A percentile compares a stretch with the other conserved stretches of the same genome.
Conservation (phyloP, 306 rosid genomes). For the Purshia tridentata region DNA sequence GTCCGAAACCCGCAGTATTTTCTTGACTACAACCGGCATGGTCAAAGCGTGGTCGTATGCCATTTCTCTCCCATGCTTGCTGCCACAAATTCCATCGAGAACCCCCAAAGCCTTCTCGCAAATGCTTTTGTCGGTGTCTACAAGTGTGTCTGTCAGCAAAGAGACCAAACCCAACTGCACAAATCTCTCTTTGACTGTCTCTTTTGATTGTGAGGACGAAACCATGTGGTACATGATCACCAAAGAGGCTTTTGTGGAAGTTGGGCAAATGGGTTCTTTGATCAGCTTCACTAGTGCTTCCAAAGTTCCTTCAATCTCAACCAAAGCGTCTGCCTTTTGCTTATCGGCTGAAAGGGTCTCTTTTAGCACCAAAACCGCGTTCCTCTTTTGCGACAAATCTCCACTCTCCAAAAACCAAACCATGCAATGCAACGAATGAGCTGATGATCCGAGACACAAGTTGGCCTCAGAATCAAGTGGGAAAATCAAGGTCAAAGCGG, state of each 20-base stretch:
- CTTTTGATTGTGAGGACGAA: background rate
- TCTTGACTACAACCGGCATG: slow-evolving; percentile 42
- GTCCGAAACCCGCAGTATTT: slow-evolving; percentile 40
- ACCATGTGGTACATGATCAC: slow-evolving; percentile 30
- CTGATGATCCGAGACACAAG: slow-evolving; percentile 29
- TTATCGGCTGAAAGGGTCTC: slow-evolving; percentile 30
- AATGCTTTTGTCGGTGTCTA: slow-evolving; percentile 35
- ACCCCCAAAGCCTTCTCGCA: slow-evolving; percentile 43
- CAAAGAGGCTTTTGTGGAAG: slow-evolving; percentile 41
- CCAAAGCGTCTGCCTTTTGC: background rate
- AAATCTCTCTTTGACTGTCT: slow-evolving; percentile 14
- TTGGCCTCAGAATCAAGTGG: slow-evolving; percentile 42
- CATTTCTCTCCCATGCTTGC: slow-evolving; percentile 31
- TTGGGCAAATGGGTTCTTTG: slow-evolving; percentile 43
- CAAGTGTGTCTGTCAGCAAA: slow-evolving; percentile 27
- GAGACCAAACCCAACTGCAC: slow-evolving; percentile 34
- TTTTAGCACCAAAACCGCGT: slow-evolving; percentile 37
- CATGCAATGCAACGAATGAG: slow-evolving; percentile 34
- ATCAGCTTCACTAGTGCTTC: slow-evolving; percentile 37
- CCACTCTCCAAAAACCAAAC: slow-evolving; percentile 39
- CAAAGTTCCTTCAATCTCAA: slow-evolving; percentile 32
- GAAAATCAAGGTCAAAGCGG: slow-evolving; percentile 27
- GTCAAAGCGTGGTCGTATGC: slow-evolving; percentile 31
- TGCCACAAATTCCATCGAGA: slow-evolving; percentile 33
- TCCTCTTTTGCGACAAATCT: slow-evolving; percentile 34